Base-by-base conservation (phyloP, 192 early-diverging fungal genomes). In the Endogone sp. region DNA sequence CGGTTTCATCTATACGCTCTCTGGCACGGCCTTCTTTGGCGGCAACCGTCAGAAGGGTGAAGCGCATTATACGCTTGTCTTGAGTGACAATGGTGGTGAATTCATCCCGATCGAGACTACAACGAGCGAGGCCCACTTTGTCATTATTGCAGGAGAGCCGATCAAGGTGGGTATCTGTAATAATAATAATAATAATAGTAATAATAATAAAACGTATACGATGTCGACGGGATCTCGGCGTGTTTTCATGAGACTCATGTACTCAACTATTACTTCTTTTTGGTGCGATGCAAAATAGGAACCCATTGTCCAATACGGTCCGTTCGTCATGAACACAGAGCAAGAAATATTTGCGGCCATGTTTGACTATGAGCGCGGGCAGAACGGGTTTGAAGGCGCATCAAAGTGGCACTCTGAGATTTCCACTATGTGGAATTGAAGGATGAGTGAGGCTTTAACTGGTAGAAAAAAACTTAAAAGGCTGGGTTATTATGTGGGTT, bases 331-430 rank as follows among this genome's bases (percentile, higher is more conserved):
- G 84, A 85, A 82, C 59, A 77, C 81, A 9, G 70, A 74, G 54
- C 59, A 83, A 20, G 77, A 84, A 64, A 79, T 85, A 8, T 67
- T 77, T 16, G 74, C 86, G 59, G 75, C 82, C 0, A 71, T 88
- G 11, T 67, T 68, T 29, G 91, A 93, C 64, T 91, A 85, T 68
- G 68, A 89, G 55, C 56, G 71, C 8, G 79, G 77, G 54, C 76
- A 78, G 64, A 92, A 91, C 68, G 91, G 91, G 0, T 92, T 92
- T 76, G 90, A 92, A 78, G 80, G 77, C 13, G 89, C 88, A 13
- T 66, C 73, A 44, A 71, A 77, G 49, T 91, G 82, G 82, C 68
- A 68, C 2, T 79, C 82, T 3, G 65, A 60, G 10, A 87, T 87
- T 30, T 71, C 44, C 29, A 25, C 70, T n/a, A 62, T 56, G 25